Evolutionary conservation across 306 rosid species (phyloP).

Genomic region (Pterocarpus santalinus): DNA sequence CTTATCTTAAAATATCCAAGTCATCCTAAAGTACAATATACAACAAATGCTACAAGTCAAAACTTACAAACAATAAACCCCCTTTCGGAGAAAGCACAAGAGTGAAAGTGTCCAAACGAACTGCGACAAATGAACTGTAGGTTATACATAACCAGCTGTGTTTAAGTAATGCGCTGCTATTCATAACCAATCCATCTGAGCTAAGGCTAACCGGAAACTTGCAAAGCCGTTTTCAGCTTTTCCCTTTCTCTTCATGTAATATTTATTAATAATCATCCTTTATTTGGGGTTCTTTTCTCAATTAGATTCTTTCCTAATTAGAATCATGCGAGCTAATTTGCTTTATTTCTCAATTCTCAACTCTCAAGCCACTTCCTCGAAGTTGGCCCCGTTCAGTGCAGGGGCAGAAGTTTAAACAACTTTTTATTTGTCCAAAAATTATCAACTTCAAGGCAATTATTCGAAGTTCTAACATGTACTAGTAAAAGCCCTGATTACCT

Average conservation of each 20-base stretch:
- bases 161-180: background rate
- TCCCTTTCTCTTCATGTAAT: too few species aligned
- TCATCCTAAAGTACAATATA: background rate
- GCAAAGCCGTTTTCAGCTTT: background rate
- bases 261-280: too few species aligned
- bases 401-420: background rate
- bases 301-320: too few species aligned
- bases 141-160: background rate
- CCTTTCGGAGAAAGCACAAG: background rate
- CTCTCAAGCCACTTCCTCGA: background rate
- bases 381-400: background rate
- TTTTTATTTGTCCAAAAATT: background rate
- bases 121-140: background rate
- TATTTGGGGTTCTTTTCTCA: too few species aligned
- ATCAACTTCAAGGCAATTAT: background rate
- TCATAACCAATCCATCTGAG: too few species aligned
- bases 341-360: background rate
- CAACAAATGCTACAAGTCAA: constrained; percentile 8
- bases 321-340: background rate
- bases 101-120: background rate
- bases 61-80: background rate
- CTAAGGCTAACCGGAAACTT: background rate
- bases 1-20: background rate
- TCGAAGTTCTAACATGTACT: background rate
- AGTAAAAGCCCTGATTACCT: background rate